Evolutionary conservation across 768 basidiomycete species (phyloP).

Genomic region (Lentinula lateritia): DNA sequence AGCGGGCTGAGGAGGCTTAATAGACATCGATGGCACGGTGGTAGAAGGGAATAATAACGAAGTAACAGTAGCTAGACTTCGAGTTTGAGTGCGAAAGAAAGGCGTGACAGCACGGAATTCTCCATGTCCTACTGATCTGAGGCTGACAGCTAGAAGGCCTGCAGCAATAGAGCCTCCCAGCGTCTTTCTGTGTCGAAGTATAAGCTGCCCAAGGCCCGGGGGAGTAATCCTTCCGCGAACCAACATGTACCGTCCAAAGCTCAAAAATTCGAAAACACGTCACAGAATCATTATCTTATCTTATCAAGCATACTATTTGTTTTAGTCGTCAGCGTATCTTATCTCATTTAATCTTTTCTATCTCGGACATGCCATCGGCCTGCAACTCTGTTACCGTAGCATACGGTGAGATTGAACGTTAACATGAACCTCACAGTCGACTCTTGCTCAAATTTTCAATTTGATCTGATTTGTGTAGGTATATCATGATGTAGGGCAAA

Average conservation of each 20-base stretch:
- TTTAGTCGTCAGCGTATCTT: no score
- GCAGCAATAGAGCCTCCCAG: slow-evolving; percentile 28
- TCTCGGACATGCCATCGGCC: no score
- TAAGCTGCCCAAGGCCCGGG: background rate
- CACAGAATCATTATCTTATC: background rate
- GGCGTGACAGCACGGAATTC: slow-evolving; percentile 12
- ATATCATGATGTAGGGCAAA: no score
- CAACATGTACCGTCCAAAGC: background rate
- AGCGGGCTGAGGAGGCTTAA: slow-evolving; percentile 62
- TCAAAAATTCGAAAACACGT: background rate
- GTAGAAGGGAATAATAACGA: slow-evolving; percentile 2
- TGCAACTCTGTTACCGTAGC: no score
- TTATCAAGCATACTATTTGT: background rate
- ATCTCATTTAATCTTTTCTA: no score
- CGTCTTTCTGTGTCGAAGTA: background rate
- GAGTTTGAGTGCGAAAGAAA: background rate
- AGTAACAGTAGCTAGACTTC: slow-evolving; percentile 9
- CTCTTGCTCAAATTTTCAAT: no score
- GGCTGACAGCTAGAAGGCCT: slow-evolving; percentile 32
- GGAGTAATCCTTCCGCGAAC: background rate
- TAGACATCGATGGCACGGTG: slow-evolving; percentile 32
- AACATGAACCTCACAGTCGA: background rate
- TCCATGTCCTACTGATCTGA: slow-evolving; percentile 25
- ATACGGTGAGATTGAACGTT: background rate
- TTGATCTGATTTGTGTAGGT: background rate